phyloP scores from a whole-genome alignment of 306 rosid species.

The Trifolium fragiferum region DNA sequence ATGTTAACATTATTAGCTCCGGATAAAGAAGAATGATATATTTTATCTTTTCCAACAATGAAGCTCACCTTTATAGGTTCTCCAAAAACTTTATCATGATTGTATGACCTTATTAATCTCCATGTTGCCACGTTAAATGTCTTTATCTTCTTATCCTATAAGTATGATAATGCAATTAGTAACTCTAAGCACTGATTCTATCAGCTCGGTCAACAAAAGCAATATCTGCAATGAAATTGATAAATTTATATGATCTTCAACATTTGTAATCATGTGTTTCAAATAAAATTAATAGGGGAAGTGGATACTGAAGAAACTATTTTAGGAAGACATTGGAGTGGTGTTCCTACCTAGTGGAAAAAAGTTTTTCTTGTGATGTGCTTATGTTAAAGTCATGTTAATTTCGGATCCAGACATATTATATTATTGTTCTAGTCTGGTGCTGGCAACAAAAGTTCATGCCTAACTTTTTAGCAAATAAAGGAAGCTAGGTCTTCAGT shows the following conservation, averaged over 20 bases:
- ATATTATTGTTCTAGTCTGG: slow-evolving; percentile 12
- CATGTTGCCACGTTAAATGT: no score
- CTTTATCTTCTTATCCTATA: no score
- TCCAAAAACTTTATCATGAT: no score
- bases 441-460: slow-evolving; percentile 10
- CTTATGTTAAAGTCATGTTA: slow-evolving; percentile 10
- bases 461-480: slow-evolving; percentile 7
- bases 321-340: slow-evolving; percentile 20
- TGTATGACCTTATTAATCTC: no score
- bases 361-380: slow-evolving; percentile 5
- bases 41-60: no score
- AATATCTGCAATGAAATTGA: slow-evolving; percentile 66
- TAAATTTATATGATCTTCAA: slow-evolving; percentile 35
- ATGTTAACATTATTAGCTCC: no score
- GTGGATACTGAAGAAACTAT: slow-evolving; percentile 25
- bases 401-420: neutral
- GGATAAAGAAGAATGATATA: no score
- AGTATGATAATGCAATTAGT: no score
- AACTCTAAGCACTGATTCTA: no score
- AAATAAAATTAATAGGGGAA: slow-evolving; percentile 34
- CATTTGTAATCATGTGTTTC: slow-evolving; percentile 36
- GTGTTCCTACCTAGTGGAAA: slow-evolving; percentile 9
- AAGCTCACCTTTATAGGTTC: no score
- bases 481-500: slow-evolving; percentile 6
- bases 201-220: slow-evolving; percentile 99